Evolutionary conservation across 2,329 filamentous ascomycete species (phyloP), one percentile per base, ranked within the genome.

Genomic region (Aspergillus flavus): DNA sequence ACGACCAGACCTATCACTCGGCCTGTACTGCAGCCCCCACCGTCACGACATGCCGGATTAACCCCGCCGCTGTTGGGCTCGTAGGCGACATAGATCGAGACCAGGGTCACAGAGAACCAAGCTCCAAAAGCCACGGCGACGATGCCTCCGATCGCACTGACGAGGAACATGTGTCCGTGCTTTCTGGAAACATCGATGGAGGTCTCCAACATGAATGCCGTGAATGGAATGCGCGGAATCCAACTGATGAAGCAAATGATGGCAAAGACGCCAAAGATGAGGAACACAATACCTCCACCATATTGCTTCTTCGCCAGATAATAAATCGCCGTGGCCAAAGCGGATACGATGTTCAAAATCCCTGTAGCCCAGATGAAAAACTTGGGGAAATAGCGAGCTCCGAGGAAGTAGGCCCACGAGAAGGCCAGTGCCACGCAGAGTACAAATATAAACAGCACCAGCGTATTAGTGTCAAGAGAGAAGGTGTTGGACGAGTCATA

Each of bases 331-430:
- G 93, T 96, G 1, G 86, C 94, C n/a, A 97, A 82, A 0, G 92
- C 92, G 70, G 93, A 90, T 60, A 90, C 81, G 71, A 97, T 91
- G 77, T 97, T 96, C 61, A 96, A 82, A 58, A 97, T 94, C 14
- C 92, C 93, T 0, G 93, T 96, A 45, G 93, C 86, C 92, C 93
- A 97, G 75, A 97, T 96, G 70, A 97, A 93, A 73, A 92, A 87
- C 79, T 95, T 96, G 4, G 94, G 93, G 68, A 94, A 94, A 54
- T 86, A 80, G 61, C 93, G 87, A 7, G 92, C 91, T 2, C 89
- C 77, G 78, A 88, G 87, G 71, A 97, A 87, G 75, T 97, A 98
- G 26, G 80, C 83, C 73, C 88, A 91, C 41, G 91, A 94, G 48
- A 97, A 81, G 1, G 92, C 84, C 26, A 94, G 83, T 6, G 93